phyloP scores from a whole-genome alignment of 441 rosid genomes.

The Populus hybrid region DNA sequence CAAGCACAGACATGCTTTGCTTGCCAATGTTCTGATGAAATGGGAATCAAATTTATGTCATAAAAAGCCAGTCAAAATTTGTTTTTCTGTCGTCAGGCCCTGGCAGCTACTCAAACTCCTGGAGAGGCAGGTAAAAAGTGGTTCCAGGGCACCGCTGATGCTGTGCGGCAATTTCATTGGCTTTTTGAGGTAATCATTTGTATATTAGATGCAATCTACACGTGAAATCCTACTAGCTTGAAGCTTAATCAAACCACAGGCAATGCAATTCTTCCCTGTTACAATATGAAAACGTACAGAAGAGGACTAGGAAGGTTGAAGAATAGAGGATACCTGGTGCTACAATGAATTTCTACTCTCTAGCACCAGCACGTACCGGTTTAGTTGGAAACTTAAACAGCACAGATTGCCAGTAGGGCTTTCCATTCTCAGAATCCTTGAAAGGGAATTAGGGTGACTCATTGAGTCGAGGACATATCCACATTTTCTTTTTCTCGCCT shows the following conservation, averaged over 20 bases:
- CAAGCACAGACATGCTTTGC: neutral
- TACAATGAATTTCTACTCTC: neutral
- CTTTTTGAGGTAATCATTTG: constrained; percentile 67
- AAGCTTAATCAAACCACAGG: neutral
- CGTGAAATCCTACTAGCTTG: neutral
- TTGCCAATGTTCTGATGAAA: neutral
- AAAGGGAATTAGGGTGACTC: neutral
- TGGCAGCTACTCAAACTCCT: constrained; percentile 48
- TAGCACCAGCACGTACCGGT: neutral
- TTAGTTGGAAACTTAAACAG: neutral
- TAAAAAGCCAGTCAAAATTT: no score
- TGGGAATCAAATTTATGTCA: no score
- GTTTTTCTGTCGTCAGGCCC: constrained; percentile 39
- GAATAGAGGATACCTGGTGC: neutral
- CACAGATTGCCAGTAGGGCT: neutral
- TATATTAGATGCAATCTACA: neutral
- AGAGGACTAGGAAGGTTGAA: neutral
- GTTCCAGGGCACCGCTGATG: constrained; percentile 97
- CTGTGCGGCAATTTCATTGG: constrained; percentile 95
- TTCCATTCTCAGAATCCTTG: neutral
- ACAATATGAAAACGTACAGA: neutral
- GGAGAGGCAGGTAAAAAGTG: constrained; percentile 62
- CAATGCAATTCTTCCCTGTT: neutral
- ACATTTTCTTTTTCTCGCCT: neutral
- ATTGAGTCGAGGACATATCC: neutral